Conservation (phyloP, 495 filamentous ascomycete species). For the Paragyromitra xinjiangensis region DNA sequence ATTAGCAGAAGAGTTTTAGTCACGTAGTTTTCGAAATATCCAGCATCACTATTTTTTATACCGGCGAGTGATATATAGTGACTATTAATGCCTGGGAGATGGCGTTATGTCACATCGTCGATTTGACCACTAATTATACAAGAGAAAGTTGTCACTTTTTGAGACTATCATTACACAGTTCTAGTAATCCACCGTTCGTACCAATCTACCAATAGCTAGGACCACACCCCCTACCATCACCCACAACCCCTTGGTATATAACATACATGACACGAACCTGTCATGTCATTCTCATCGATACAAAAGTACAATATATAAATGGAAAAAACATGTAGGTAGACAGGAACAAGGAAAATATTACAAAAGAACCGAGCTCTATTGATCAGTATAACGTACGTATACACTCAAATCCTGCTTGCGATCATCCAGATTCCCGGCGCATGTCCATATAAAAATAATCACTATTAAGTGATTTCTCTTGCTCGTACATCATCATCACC, state of each 20-base stretch:
- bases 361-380: neutral
- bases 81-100: neutral
- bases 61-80: constrained; percentile 17
- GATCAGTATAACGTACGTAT: neutral
- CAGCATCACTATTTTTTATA: neutral
- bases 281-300: constrained; percentile 6
- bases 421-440: constrained; percentile 13
- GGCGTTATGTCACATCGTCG: neutral
- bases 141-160: neutral
- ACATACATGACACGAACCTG: constrained; percentile 12
- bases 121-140: constrained; percentile 6
- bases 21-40: neutral
- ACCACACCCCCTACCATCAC: neutral
- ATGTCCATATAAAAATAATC: constrained; percentile 1
- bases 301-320: neutral
- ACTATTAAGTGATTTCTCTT: neutral
- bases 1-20: neutral
- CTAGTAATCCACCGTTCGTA: neutral
- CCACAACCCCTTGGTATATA: constrained; percentile 1
- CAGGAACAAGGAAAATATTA: constrained; percentile 12
- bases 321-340: neutral
- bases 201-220: neutral
- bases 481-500: neutral
- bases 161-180: neutral
- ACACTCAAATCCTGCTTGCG: neutral